These are phyloP conservation scores for Podaxis sp. DNA, from an alignment of 768 basidiomycete genomes.

Conservation along the genomic window DNA sequence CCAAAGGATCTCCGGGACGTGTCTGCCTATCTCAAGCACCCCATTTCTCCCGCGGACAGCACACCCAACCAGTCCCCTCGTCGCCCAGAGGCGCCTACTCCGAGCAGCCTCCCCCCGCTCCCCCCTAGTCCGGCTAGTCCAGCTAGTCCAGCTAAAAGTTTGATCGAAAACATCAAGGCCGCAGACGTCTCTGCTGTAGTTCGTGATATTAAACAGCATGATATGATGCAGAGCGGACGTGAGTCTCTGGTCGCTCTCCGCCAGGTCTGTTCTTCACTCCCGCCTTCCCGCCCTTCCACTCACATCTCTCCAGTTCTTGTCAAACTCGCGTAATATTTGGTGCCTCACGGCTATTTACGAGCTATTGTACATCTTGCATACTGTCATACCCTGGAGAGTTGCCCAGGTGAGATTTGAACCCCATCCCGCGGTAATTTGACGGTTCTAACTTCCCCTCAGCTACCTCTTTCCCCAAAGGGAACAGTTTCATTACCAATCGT, in stretches of 20 bases:
- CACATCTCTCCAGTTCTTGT: slow-evolving; percentile 45
- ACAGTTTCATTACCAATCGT: slow-evolving; percentile 29
- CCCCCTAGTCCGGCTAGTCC: slow-evolving; percentile 39
- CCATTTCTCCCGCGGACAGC: slow-evolving; percentile 35
- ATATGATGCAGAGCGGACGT: slow-evolving; percentile 32
- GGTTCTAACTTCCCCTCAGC: slow-evolving; percentile 17
- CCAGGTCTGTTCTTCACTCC: slow-evolving; percentile 27
- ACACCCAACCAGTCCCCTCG: slow-evolving; percentile 26
- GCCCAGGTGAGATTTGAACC: slow-evolving; percentile 33
- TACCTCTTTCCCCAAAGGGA: slow-evolving; percentile 26
- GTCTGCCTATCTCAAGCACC: slow-evolving; percentile 50
- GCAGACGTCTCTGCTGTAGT: slow-evolving; percentile 30
- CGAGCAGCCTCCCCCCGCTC: slow-evolving; percentile 38
- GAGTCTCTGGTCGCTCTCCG: slow-evolving; percentile 36
- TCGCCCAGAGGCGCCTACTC: slow-evolving; percentile 23
- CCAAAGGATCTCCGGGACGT: slow-evolving; percentile 47
- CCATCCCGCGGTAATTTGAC: not conserved
- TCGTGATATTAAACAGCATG: slow-evolving; percentile 31
- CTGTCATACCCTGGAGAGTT: slow-evolving; percentile 52
- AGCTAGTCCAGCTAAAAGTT: slow-evolving; percentile 36
- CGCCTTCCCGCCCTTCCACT: slow-evolving; percentile 6
- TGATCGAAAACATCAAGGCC: slow-evolving; percentile 32
- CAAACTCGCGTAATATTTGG: slow-evolving; percentile 65
- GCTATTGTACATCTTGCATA: slow-evolving; percentile 48
- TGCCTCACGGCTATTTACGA: slow-evolving; percentile 52